Evolutionary conservation across 1,284 basidiomycete genomes (phyloP).

Genomic region (Erythrobasidium hasegawianum): DNA sequence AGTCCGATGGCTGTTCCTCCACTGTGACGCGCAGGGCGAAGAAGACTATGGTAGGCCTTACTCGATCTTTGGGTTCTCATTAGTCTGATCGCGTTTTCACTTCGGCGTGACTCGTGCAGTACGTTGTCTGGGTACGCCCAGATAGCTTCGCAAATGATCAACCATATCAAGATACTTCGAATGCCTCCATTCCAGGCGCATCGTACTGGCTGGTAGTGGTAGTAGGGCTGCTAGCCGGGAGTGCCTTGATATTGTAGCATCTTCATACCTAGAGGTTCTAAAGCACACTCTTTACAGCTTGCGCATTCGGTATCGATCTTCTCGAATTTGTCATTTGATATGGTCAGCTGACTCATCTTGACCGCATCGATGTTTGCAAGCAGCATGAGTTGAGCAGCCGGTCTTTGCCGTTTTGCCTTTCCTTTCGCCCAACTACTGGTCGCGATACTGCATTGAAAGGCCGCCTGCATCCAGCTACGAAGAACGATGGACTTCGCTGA

Average conservation of each 20-base stretch:
- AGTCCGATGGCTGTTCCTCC: not conserved
- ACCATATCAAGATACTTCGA: not conserved
- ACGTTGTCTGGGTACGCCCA: constrained; percentile 1
- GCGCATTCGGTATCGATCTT: not conserved
- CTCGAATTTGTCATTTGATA: not conserved
- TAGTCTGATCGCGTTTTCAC: not conserved
- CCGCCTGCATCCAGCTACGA: too few species aligned
- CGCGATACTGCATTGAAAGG: not conserved
- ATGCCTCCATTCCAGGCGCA: too few species aligned
- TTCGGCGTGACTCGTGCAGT: not conserved
- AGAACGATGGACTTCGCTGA: constrained; percentile 4
- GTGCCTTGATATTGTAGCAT: too few species aligned
- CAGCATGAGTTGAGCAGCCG: not conserved
- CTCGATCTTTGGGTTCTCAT: not conserved
- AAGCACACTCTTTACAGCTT: too few species aligned
- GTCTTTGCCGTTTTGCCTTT: not conserved
- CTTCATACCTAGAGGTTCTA: too few species aligned
- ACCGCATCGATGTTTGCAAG: not conserved
- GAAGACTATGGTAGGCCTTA: not conserved
- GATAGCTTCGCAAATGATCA: not conserved
- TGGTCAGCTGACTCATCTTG: not conserved
- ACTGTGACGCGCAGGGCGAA: not conserved
- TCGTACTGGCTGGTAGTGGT: too few species aligned
- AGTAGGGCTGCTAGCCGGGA: too few species aligned
- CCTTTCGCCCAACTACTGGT: not conserved